These are phyloP conservation scores for Skeletonema grethae DNA, from an alignment of 108 stramenopile species.

Conservation along the genomic window DNA sequence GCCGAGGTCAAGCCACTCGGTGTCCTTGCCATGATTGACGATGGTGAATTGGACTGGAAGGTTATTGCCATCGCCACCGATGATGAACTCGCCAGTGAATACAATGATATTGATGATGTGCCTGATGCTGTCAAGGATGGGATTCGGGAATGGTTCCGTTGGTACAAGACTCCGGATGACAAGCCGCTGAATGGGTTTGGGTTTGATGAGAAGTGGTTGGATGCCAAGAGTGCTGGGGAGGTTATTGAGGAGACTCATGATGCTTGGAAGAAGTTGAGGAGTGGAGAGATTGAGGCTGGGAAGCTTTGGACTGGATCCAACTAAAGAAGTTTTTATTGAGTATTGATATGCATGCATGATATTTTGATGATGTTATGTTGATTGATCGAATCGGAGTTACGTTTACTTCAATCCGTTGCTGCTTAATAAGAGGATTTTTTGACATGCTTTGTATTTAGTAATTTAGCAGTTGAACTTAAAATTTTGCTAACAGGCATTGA, in stretches of 20 bases:
- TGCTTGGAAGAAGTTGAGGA: slow-evolving; percentile 93
- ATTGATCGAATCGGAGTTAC: no score
- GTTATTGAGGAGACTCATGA: slow-evolving; percentile 98
- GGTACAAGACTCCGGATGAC: slow-evolving; percentile 99
- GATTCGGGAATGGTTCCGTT: slow-evolving; percentile 98
- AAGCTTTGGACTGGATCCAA: slow-evolving; percentile 76
- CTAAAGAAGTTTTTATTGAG: no score
- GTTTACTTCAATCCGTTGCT: no score
- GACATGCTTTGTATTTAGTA: no score
- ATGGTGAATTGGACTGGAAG: slow-evolving; percentile 99
- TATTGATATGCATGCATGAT: no score
- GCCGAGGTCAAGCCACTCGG: slow-evolving; percentile 95
- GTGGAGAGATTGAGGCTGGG: slow-evolving; percentile 81
- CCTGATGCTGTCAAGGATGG: slow-evolving; percentile 92
- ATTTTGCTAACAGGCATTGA: no score
- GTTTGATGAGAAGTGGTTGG: slow-evolving; percentile 95
- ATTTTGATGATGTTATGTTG: no score
- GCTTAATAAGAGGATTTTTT: no score
- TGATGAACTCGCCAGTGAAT: slow-evolving; percentile 94
- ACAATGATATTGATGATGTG: slow-evolving; percentile 97
- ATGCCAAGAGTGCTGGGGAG: slow-evolving; percentile 79
- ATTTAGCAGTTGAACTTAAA: no score
- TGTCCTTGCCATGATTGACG: slow-evolving; percentile 99
- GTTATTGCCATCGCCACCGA: slow-evolving; percentile 86
- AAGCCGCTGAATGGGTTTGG: slow-evolving; percentile 99